These are phyloP conservation scores for Helicosporidium sp. DNA, from an alignment of 139 green algal species.

Conservation along the genomic window DNA sequence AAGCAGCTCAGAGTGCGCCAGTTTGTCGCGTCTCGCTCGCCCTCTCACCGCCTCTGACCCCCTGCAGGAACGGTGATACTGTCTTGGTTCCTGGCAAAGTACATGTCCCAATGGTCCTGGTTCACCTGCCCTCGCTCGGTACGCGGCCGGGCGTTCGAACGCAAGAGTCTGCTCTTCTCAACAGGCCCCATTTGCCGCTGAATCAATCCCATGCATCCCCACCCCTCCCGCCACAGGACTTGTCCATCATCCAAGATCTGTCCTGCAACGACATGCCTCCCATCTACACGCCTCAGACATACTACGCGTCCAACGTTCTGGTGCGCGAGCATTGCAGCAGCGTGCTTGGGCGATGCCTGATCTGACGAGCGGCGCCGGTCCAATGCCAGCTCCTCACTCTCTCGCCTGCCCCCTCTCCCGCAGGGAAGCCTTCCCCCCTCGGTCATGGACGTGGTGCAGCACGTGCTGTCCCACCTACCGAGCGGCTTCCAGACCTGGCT, in stretches of 20 bases:
- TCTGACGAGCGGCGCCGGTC: no score
- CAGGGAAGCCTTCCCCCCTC: constrained; percentile 9
- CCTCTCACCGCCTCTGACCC: no score
- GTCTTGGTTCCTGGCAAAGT: constrained; percentile 49
- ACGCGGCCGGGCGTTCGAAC: neutral
- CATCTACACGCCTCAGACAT: constrained; percentile 34
- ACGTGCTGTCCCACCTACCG: constrained; percentile 5
- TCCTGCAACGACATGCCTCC: constrained; percentile 25
- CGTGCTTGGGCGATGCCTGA: no score
- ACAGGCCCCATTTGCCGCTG: no score
- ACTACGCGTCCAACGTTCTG: constrained; percentile 23
- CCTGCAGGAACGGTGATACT: constrained; percentile 24
- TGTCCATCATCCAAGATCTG: constrained; percentile 40
- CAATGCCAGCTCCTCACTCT: no score
- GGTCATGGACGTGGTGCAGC: constrained; percentile 4
- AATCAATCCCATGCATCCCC: no score
- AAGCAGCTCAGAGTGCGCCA: no score
- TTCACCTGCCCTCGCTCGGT: constrained; percentile 70
- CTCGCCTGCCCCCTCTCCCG: constrained; percentile 6
- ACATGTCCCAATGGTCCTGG: constrained; percentile 56
- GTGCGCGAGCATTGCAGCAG: no score
- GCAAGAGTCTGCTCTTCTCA: no score
- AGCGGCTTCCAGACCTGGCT: neutral
- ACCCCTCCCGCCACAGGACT: constrained; percentile 19
- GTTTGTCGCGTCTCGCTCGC: no score